Evolutionary conservation across 768 basidiomycete genomes (phyloP).

Genomic region (Naganishia vishniacii): DNA sequence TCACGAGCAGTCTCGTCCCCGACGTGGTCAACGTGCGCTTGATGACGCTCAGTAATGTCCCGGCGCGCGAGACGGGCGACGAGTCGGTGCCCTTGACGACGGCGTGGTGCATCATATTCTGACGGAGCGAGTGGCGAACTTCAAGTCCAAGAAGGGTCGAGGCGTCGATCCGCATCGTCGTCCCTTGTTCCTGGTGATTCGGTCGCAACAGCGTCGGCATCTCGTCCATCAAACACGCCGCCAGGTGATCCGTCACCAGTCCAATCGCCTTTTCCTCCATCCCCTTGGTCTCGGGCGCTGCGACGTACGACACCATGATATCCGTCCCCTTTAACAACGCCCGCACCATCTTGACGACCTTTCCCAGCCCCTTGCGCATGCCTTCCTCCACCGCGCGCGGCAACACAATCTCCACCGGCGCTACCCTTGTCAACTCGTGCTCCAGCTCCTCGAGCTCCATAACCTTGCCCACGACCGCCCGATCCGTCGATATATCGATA

Average conservation of each 20-base stretch:
- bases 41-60: slow-evolving; percentile 45
- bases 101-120: slow-evolving; percentile 22
- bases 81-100: too few species aligned
- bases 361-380: neutral
- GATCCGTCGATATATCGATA: slow-evolving; percentile 78
- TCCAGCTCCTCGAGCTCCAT: slow-evolving; percentile 58
- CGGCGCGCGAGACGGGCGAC: slow-evolving; percentile 37
- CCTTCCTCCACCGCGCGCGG: neutral
- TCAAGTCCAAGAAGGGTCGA: slow-evolving; percentile 46
- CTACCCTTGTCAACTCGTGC: slow-evolving; percentile 76
- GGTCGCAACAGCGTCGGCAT: slow-evolving; percentile 38
- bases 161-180: slow-evolving; percentile 47
- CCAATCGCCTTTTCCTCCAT: slow-evolving; percentile 36
- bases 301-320: slow-evolving; percentile 31
- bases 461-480: slow-evolving; percentile 75
- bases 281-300: slow-evolving; percentile 14
- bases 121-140: slow-evolving; percentile 44
- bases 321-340: neutral
- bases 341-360: neutral
- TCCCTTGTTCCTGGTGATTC: slow-evolving; percentile 30
- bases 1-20: slow-evolving; percentile 42
- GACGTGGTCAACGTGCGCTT: slow-evolving; percentile 39
- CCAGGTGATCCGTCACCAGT: slow-evolving; percentile 37
- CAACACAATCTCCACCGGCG: slow-evolving; percentile 66
- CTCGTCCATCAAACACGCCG: slow-evolving; percentile 41